These are phyloP conservation scores for Taiozyma onychis DNA, from an alignment of 1,139 yeast species.

Conservation along the genomic window DNA sequence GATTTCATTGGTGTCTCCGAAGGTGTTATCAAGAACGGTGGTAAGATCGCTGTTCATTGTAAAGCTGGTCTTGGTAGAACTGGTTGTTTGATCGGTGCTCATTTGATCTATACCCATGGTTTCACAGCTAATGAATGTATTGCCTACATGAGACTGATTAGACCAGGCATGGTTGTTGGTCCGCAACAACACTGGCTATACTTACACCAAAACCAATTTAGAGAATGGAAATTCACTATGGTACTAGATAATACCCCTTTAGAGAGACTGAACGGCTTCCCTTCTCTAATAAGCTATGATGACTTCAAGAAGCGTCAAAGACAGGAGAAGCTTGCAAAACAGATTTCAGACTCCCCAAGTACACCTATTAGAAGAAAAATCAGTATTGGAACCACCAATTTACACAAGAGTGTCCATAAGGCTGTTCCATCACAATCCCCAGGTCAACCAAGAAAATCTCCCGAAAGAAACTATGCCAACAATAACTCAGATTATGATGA, in stretches of 20 bases:
- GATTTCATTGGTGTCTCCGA: conserved; percentile 94
- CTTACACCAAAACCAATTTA: conserved; percentile 88
- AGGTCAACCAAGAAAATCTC: conserved; percentile 87
- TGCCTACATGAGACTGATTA: conserved; percentile 89
- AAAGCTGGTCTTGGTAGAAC: conserved; percentile 98
- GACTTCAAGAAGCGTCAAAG: conserved; percentile 19
- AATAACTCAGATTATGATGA: conserved; percentile 16
- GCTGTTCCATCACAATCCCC: conserved; percentile 92
- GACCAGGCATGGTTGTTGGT: conserved; percentile 99
- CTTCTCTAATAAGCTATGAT: conserved; percentile 52
- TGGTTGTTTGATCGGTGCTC: conserved; percentile 96
- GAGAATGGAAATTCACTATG: conserved; percentile 96
- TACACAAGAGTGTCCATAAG: conserved; percentile 60
- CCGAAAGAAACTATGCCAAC: conserved; percentile 17
- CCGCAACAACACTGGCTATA: conserved; percentile 99
- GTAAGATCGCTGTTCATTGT: conserved; percentile 96
- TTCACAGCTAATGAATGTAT: conserved; percentile 96
- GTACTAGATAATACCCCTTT: conserved; percentile 69
- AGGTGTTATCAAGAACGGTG: conserved; percentile 73
- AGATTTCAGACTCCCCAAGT: conserved; percentile 39
- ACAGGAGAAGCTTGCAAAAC: conserved; percentile 6
- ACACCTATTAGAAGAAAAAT: conserved; percentile 75
- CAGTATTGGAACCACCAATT: conserved; percentile 52
- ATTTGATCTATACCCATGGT: conserved; percentile 90
- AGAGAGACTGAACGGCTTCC: conserved; percentile 69